A percentile compares a stretch with the other conserved stretches of the same genome.
Conservation (phyloP, 805 yeast species). For the Candida nonsorbophila region DNA sequence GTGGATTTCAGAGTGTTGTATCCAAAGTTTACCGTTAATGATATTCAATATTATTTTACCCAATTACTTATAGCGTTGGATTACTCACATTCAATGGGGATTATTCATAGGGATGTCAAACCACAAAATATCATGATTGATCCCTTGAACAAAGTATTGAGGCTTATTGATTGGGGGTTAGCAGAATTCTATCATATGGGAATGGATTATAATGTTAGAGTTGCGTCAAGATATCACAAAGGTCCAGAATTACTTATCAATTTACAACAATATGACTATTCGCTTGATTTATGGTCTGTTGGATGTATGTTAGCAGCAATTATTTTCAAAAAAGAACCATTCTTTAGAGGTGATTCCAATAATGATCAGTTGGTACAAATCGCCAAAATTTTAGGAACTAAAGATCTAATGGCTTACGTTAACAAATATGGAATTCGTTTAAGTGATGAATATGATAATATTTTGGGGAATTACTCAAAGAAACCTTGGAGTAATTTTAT, state of each 20-base stretch:
- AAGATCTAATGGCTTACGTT: conserved; percentile 64
- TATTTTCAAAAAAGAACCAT: conserved; percentile 85
- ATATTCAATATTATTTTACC: conserved; percentile 77
- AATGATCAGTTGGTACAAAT: conserved; percentile 89
- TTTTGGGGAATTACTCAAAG: conserved; percentile 59
- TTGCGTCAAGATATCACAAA: conserved; percentile 87
- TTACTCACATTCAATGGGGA: conserved; percentile 90
- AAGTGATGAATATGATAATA: conserved; percentile 71
- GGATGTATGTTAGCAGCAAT: conserved; percentile 93
- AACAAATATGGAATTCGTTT: conserved; percentile 66
- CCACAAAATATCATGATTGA: conserved; percentile 97
- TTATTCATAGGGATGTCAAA: conserved; percentile 93
- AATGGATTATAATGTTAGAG: conserved; percentile 86
- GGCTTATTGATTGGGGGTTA: conserved; percentile 92
- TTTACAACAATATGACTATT: conserved; percentile 83
- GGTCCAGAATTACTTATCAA: conserved; percentile 90
- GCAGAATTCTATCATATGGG: conserved; percentile 93
- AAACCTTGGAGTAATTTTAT: conserved; percentile 85
- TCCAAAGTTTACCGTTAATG: conserved; percentile 68
- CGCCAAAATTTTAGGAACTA: conserved; percentile 82
- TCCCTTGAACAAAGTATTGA: conserved; percentile 59
- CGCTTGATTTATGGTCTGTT: conserved; percentile 89
- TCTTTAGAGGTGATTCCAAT: conserved; percentile 87
- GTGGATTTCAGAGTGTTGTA: conserved; percentile 78
- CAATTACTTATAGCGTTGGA: conserved; percentile 81